Conservation (phyloP, 2,329 filamentous ascomycete species). For the Aureobasidium pullulans region DNA sequence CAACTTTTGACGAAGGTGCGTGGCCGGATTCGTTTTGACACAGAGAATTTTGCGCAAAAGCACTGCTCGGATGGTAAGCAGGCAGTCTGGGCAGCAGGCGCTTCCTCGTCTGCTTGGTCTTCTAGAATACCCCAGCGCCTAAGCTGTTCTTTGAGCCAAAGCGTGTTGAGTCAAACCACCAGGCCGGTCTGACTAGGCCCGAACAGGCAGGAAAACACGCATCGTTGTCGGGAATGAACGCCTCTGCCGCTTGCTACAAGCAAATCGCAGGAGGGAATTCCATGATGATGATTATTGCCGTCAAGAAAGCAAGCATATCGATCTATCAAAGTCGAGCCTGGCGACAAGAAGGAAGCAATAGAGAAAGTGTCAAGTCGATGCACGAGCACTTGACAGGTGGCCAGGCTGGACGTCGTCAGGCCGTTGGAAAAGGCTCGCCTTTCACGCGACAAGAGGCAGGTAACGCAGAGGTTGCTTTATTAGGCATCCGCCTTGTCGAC, state of each 20-base stretch:
- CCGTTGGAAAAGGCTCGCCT: neutral
- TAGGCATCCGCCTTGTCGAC: neutral
- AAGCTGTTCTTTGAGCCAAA: neutral
- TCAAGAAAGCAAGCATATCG: neutral
- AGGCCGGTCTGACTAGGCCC: neutral
- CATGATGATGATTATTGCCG: neutral
- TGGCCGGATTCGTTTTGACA: conserved; percentile 1
- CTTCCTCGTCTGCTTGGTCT: conserved; percentile 14
- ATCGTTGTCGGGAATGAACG: neutral
- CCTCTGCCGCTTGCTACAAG: neutral
- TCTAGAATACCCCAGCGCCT: conserved; percentile 10
- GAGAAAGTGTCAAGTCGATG: neutral
- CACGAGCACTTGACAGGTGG: neutral
- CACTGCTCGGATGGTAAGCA: neutral
- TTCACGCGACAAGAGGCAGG: conserved; percentile 4
- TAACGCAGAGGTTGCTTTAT: neutral
- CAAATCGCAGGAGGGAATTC: neutral
- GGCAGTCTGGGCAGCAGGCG: conserved; percentile 1
- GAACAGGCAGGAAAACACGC: neutral
- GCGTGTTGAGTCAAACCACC: conserved; percentile 7
- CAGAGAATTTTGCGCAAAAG: neutral
- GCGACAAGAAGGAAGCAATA: conserved; percentile 1
- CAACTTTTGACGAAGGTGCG: neutral
- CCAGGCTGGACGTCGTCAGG: neutral
- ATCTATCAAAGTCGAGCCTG: neutral